Evolutionary conservation across 768 basidiomycete species (phyloP).

Genomic region (Lactarius trivialis): DNA sequence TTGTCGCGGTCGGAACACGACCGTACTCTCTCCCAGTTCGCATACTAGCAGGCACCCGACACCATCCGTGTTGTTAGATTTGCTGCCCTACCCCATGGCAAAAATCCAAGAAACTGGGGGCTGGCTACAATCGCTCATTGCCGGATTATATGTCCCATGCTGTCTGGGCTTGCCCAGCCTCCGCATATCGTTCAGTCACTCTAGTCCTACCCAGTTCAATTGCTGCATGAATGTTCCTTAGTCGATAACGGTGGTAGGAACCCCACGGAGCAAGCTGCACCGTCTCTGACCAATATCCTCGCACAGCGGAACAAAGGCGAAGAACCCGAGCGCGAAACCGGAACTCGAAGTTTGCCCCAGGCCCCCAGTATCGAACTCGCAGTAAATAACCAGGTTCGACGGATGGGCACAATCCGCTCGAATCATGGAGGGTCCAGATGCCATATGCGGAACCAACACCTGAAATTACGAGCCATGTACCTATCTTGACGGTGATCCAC

Average conservation of each 20-base stretch:
- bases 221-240: background rate
- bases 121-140: background rate
- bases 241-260: background rate
- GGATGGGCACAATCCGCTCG: background rate
- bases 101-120: background rate
- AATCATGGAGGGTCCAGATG: background rate
- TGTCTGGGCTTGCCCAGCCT: conserved; percentile 5
- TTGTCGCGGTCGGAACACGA: background rate
- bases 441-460: conserved; percentile 8
- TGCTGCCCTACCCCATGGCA: too few species aligned
- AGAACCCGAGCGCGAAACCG: background rate
- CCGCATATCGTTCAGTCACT: background rate
- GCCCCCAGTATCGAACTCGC: too few species aligned
- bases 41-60: too few species aligned
- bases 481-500: conserved; percentile 16
- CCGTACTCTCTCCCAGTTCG: background rate
- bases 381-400: background rate
- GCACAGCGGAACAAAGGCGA: background rate
- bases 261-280: background rate
- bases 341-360: background rate
- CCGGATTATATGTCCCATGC: background rate
- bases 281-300: conserved; percentile 8
- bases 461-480: conserved; percentile 8
- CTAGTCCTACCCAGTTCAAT: background rate
- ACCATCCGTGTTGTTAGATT: background rate